phyloP scores from a whole-genome alignment of 1,284 basidiomycete species.

The Tranzscheliella williamsii region DNA sequence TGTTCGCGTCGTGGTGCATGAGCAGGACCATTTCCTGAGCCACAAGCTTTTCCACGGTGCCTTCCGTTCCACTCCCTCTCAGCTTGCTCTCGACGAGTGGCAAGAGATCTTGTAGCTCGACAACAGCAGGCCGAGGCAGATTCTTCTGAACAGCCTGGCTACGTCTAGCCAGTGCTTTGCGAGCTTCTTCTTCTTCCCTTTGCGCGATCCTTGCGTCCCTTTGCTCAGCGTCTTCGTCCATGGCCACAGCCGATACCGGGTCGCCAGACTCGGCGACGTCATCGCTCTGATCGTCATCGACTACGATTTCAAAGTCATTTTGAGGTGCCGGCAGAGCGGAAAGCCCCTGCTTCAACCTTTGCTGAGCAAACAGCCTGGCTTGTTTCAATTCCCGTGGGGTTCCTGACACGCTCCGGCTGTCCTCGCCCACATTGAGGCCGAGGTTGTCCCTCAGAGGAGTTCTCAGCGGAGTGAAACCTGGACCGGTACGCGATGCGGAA shows the following conservation, averaged over 20 bases:
- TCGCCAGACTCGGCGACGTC: constrained; percentile 2
- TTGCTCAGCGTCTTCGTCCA: constrained; percentile 77
- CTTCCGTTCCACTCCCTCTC: constrained; percentile 7
- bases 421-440: constrained; percentile 71
- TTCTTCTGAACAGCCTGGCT: constrained; percentile 79
- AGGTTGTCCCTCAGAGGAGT: constrained; percentile 90
- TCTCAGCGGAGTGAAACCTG: constrained; percentile 71
- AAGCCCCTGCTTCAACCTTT: constrained; percentile 78
- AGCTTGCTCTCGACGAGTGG: constrained; percentile 51
- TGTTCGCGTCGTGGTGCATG: constrained; percentile 84
- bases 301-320: constrained; percentile 94
- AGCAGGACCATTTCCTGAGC: constrained; percentile 78
- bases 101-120: constrained; percentile 73
- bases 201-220: constrained; percentile 78
- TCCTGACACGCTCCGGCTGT: constrained; percentile 8
- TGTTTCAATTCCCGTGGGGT: constrained; percentile 45
- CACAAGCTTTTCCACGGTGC: constrained; percentile 70
- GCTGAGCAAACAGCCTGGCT: constrained; percentile 28
- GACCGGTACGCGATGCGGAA: background rate
- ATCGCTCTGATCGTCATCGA: constrained; percentile 66
- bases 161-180: constrained; percentile 72
- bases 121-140: constrained; percentile 82
- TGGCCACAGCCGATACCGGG: constrained; percentile 5
- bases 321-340: constrained; percentile 84
- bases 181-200: constrained; percentile 72